phyloP scores from a whole-genome alignment of 805 yeast genomes.

The Suhomyces vadensis region DNA sequence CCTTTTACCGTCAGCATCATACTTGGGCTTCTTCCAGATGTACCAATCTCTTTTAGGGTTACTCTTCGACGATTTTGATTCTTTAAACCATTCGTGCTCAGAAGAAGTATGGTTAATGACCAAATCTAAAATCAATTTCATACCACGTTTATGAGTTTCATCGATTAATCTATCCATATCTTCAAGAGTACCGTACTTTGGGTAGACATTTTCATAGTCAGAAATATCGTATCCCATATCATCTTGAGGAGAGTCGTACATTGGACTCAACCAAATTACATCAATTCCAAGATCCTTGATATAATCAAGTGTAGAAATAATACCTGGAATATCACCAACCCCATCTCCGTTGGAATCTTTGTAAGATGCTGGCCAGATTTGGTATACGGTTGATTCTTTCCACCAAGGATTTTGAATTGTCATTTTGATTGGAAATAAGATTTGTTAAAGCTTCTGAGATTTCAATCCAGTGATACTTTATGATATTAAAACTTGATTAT shows the following conservation, averaged over 20 bases:
- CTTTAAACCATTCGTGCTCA: conserved; percentile 59
- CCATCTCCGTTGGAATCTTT: conserved; percentile 62
- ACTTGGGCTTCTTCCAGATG: conserved; percentile 54
- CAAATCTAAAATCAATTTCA: conserved; percentile 54
- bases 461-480: too few relatives aligned
- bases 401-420: conserved; percentile 42
- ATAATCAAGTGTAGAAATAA: conserved; percentile 51
- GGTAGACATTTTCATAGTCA: conserved; percentile 53
- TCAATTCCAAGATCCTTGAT: conserved; percentile 51
- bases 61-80: conserved; percentile 49
- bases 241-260: conserved; percentile 57
- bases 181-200: conserved; percentile 53
- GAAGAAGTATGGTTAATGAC: conserved; percentile 60
- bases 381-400: conserved; percentile 58
- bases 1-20: conserved; percentile 48
- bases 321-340: conserved; percentile 58
- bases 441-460: conserved; percentile 46
- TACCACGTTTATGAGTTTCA: conserved; percentile 49
- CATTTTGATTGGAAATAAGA: conserved; percentile 10
- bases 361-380: conserved; percentile 61
- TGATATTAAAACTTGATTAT: too few relatives aligned
- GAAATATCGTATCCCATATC: conserved; percentile 66
- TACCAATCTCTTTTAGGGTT: conserved; percentile 64
- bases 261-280: conserved; percentile 59
- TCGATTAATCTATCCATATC: conserved; percentile 51